Evolutionary conservation across 306 rosid genomes (phyloP).

Genomic region (Gastrolobium villosum): DNA sequence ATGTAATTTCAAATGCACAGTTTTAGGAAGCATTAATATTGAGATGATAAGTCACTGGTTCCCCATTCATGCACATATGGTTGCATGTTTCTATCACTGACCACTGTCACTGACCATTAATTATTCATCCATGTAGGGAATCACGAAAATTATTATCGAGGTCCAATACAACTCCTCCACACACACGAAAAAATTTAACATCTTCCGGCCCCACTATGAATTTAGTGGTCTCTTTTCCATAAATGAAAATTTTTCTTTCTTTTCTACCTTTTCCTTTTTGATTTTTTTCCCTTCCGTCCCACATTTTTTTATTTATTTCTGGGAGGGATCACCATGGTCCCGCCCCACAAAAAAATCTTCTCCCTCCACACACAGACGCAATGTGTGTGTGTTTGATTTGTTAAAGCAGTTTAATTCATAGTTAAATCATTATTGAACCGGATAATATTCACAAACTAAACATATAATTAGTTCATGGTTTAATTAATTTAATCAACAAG

Average conservation of each 20-base stretch:
- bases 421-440: not conserved
- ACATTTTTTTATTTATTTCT: too few relatives aligned
- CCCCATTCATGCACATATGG: conserved; percentile 12
- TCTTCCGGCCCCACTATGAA: too few relatives aligned
- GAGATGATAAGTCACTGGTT: not conserved
- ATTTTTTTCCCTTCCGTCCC: too few relatives aligned
- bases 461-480: not conserved
- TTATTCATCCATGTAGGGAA: not conserved
- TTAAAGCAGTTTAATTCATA: too few relatives aligned
- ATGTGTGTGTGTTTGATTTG: too few relatives aligned
- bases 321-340: too few relatives aligned
- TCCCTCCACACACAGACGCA: too few relatives aligned
- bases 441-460: not conserved
- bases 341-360: too few relatives aligned
- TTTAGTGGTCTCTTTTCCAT: too few relatives aligned
- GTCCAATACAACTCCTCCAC: not conserved
- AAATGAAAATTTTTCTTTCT: too few relatives aligned
- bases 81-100: conserved; percentile 31
- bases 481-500: not conserved
- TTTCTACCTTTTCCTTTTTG: too few relatives aligned
- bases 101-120: not conserved
- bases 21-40: not conserved
- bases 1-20: not conserved
- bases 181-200: too few relatives aligned
- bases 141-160: not conserved